Percentiles rank a stretch among this genome's conserved stretches.
These are phyloP conservation scores for Emergomyces africanus DNA, from an alignment of 2,329 filamentous ascomycete genomes.

Conservation along the genomic window DNA sequence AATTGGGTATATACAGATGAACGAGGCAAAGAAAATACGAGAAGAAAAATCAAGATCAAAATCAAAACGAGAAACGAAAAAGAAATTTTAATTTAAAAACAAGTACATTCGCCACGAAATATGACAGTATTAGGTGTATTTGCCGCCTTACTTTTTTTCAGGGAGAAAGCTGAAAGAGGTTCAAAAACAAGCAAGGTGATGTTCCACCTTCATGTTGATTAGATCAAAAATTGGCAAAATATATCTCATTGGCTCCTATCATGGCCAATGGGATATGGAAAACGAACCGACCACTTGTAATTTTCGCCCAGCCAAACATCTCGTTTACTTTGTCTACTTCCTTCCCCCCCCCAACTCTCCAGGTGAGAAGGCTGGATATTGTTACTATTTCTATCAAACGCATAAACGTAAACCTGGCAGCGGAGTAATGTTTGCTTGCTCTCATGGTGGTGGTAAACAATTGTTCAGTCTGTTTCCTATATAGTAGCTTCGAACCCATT, in stretches of 20 bases:
- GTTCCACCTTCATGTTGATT: neutral
- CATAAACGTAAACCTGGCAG: neutral
- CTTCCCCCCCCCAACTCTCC: neutral
- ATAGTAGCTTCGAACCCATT: constrained; percentile 43
- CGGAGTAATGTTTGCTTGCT: neutral
- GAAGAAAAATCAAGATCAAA: too few relatives aligned
- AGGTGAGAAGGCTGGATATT: neutral
- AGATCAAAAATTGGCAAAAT: neutral
- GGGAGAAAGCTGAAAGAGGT: neutral
- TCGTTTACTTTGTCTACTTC: neutral
- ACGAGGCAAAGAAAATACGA: neutral
- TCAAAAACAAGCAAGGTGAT: neutral
- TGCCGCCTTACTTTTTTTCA: neutral
- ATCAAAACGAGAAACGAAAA: neutral
- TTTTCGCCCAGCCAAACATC: neutral
- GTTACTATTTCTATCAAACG: neutral
- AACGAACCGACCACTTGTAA: neutral
- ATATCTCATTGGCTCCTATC: neutral
- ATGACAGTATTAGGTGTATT: too few relatives aligned
- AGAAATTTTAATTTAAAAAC: too few relatives aligned
- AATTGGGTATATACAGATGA: neutral
- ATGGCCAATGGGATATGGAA: neutral
- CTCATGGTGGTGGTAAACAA: neutral
- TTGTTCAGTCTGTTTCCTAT: constrained; percentile 16
- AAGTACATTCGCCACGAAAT: too few relatives aligned